Evolutionary conservation across 75 land plant species (phyloP).

Genomic region (Adiantum capillusveneris): DNA sequence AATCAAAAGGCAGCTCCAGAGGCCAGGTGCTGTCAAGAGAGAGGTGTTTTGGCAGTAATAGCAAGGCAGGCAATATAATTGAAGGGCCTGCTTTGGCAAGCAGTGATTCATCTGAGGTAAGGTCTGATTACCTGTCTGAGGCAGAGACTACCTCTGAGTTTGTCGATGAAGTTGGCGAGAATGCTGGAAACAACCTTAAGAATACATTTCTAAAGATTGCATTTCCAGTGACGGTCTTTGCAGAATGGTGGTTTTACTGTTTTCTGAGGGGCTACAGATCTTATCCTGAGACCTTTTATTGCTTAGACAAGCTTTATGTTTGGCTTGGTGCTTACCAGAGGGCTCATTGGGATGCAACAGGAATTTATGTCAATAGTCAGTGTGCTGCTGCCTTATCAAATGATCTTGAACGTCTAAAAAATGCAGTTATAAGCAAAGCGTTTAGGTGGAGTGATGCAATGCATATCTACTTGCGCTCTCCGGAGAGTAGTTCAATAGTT

Average conservation of each 20-base stretch:
- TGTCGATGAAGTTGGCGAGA: no score
- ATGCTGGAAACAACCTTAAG: not conserved
- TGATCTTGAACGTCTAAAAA: not conserved
- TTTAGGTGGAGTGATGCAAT: not conserved
- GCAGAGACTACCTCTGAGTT: no score
- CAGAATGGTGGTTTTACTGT: not conserved
- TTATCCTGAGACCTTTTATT: not conserved
- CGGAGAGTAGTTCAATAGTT: not conserved
- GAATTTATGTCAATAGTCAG: not conserved
- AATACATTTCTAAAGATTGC: not conserved
- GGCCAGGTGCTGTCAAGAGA: no score
- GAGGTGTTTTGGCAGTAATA: no score
- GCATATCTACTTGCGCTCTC: not conserved
- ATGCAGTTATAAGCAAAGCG: not conserved
- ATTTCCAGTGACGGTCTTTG: not conserved
- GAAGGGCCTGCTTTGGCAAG: no score
- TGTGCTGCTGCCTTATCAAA: not conserved
- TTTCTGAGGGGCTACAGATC: not conserved
- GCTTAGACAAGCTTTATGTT: not conserved
- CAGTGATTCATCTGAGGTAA: no score
- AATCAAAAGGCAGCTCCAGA: no score
- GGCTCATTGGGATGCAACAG: not conserved
- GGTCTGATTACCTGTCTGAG: no score
- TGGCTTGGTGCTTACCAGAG: constrained; percentile 3
- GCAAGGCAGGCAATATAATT: no score